Evolutionary conservation across 225 moss, liverwort and hornwort species (phyloP).

Genomic region (Anthoceros angustus): DNA sequence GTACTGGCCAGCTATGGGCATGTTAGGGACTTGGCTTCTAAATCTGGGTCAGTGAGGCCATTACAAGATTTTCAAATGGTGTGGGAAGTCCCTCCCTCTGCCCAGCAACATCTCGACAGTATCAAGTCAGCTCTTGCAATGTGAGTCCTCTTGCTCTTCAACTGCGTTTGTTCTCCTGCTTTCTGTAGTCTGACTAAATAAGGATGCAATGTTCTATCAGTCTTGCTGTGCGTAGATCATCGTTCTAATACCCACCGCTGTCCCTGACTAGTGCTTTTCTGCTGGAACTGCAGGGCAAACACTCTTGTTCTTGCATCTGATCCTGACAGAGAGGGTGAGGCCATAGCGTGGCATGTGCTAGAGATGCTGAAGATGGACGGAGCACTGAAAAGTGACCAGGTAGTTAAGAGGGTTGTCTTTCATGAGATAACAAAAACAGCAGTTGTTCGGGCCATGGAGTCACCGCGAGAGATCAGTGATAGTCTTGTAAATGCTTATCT

Average conservation of each 20-base stretch:
- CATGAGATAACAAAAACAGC: slow-evolving; percentile 79
- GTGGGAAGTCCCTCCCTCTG: slow-evolving; percentile 86
- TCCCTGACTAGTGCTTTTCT: background rate
- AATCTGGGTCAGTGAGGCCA: slow-evolving; percentile 80
- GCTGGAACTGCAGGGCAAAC: slow-evolving; percentile 33
- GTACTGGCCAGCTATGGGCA: slow-evolving; percentile 91
- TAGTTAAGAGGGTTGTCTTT: slow-evolving; percentile 66
- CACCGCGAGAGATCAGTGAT: slow-evolving; percentile 55
- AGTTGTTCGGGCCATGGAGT: slow-evolving; percentile 50
- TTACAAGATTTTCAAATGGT: slow-evolving; percentile 74
- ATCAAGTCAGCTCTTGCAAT: slow-evolving; percentile 86
- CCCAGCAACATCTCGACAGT: slow-evolving; percentile 68
- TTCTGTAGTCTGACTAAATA: background rate
- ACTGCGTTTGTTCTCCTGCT: background rate
- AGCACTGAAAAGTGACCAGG: slow-evolving; percentile 31
- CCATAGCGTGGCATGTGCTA: slow-evolving; percentile 93
- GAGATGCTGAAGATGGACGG: slow-evolving; percentile 83
- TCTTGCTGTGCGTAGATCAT: background rate
- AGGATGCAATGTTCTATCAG: background rate
- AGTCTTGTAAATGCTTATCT: slow-evolving; percentile 82
- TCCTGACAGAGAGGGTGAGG: slow-evolving; percentile 95
- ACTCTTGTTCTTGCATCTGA: slow-evolving; percentile 78
- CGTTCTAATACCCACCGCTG: background rate
- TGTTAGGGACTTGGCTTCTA: slow-evolving; percentile 79
- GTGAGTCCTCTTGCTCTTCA: slow-evolving; percentile 16